Base-by-base conservation (phyloP, 2,329 filamentous ascomycete genomes). In the Pezicula carpinea region DNA sequence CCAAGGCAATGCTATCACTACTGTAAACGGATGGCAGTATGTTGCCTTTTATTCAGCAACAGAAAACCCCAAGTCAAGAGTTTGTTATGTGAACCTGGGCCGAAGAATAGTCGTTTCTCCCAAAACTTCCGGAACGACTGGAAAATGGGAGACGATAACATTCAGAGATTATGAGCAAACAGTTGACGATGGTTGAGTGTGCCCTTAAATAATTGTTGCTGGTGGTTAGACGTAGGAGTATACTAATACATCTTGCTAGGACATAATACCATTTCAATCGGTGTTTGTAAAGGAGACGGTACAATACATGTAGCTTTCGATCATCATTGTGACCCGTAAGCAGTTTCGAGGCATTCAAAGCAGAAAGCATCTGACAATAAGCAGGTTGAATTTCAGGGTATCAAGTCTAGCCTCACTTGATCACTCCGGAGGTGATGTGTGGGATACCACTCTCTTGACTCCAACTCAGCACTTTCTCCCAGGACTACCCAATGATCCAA, bases 291-390 rank as follows among this genome's bases (percentile, higher is more conserved):
- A 15, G 56, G 52, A 4, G 56, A 58, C 47, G 55, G 54, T 8
- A 58, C 50, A 13, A 52, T 61, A 11, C 56, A 59, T 50, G 21
- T 59, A 17, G 51, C 54, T 18, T 59, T 55, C 46, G 56, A 59
- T 47, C 51, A 58, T 40, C 56, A 58, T 42, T 59, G 58, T 50
- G 50, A 55, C 43, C 34, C 39, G 57, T 59, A 35, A 50, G 54
- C 32, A 44, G 21, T 43, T 26, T 33, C 21, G 5, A 8, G 36
- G 13, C 3, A 15, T 19, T 39, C 10, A 39, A 29, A 13, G 13
- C 14, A 8, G 2, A 34, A 15, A 26, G 2, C 14, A 10, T n/a
- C 47, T n/a, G 5, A 44, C 29, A 33, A 32, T 31, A 18, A 35
- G 10, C 48, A 59, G 55, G 34, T 46, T 60, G 45, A 53, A 49